These are phyloP conservation scores for Candida sp. DNA, from an alignment of 1,139 yeast species.

Conservation along the genomic window DNA sequence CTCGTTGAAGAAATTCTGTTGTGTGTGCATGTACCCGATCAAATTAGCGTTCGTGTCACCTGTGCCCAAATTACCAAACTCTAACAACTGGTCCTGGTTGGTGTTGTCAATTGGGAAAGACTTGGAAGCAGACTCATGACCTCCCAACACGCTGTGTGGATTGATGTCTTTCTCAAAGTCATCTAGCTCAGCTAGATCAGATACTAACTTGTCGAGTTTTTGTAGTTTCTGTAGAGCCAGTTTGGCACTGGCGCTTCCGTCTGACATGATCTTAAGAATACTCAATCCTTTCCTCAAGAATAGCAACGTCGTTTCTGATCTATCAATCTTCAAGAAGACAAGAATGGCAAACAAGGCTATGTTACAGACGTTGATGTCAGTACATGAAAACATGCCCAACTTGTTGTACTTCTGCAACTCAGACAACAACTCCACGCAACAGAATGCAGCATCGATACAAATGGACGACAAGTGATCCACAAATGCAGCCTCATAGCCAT, in stretches of 20 bases:
- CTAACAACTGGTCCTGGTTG: conserved; percentile 6
- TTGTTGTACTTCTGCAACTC: conserved; percentile 18
- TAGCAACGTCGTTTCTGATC: conserved; percentile 18
- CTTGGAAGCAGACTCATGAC: conserved; percentile 11
- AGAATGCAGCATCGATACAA: conserved; percentile 23
- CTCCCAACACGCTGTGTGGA: conserved; percentile 10
- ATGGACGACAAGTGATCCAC: conserved; percentile 21
- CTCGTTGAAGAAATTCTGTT: conserved; percentile 10
- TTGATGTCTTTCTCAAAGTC: conserved; percentile 12
- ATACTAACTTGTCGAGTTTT: conserved; percentile 12
- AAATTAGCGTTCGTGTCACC: conserved; percentile 6
- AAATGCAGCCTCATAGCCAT: conserved; percentile 17
- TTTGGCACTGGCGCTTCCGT: conserved; percentile 22
- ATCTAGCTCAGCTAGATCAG: conserved; percentile 13
- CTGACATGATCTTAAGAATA: conserved; percentile 18
- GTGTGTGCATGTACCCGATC: conserved; percentile 7
- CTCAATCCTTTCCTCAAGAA: conserved; percentile 21
- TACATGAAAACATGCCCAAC: conserved; percentile 20
- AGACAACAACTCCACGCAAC: conserved; percentile 18
- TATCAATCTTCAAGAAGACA: conserved; percentile 20
- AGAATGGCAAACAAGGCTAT: conserved; percentile 19
- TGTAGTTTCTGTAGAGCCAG: conserved; percentile 12
- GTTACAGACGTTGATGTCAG: conserved; percentile 21
- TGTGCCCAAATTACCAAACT: conserved; percentile 8
- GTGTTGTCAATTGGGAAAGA: conserved; percentile 11